These are phyloP conservation scores for Rosa multiflora DNA, from an alignment of 306 rosid species.

Conservation along the genomic window DNA sequence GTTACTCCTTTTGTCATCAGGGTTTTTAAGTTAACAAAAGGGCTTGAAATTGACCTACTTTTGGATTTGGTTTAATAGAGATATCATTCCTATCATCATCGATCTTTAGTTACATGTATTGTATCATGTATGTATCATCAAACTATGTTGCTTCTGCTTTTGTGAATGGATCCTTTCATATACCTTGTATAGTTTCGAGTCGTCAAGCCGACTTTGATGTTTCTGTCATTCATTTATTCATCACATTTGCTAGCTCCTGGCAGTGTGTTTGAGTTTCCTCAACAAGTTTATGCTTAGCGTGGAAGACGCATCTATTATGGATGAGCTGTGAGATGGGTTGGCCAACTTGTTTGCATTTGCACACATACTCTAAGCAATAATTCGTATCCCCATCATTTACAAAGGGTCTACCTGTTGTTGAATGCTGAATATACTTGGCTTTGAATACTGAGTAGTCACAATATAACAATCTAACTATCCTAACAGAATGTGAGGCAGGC, in stretches of 20 bases:
- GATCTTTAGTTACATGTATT: slow-evolving; percentile 20
- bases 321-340: background rate
- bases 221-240: background rate
- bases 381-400: background rate
- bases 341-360: background rate
- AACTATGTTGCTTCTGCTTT: slow-evolving; percentile 11
- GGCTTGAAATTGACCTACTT: slow-evolving; percentile 34
- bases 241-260: background rate
- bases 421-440: background rate
- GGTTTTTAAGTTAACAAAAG: slow-evolving; percentile 23
- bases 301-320: background rate
- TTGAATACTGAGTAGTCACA: background rate
- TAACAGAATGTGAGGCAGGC: no score
- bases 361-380: background rate
- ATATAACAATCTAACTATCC: no score
- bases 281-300: background rate
- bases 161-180: slow-evolving; percentile 4
- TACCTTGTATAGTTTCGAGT: background rate
- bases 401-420: background rate
- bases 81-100: slow-evolving; percentile 29
- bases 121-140: slow-evolving; percentile 14
- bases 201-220: background rate
- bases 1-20: slow-evolving; percentile 34
- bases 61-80: slow-evolving; percentile 43
- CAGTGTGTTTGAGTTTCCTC: background rate